Conservation (phyloP, 441 rosid species). For the Eruca vesicaria region DNA sequence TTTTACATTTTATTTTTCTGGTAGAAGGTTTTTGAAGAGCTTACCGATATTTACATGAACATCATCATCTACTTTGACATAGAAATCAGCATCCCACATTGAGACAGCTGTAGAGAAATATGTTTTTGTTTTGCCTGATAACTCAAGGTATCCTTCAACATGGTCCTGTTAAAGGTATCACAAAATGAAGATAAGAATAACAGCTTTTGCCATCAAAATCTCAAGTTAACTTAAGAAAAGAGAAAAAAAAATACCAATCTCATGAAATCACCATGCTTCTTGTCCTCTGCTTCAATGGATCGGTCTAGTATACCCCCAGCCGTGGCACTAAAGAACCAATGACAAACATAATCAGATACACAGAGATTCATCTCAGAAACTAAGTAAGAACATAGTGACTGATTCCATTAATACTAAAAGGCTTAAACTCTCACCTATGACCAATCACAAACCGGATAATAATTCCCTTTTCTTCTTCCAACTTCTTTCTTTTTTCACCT, state of each 20-base stretch:
- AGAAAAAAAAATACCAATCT: conserved; percentile 62
- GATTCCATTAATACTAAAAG: neutral
- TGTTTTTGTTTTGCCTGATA: conserved; percentile 58
- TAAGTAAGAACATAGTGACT: neutral
- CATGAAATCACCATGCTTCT: conserved; percentile 83
- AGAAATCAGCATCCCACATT: conserved; percentile 90
- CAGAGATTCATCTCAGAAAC: neutral
- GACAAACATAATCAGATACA: neutral
- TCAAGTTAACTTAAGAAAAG: neutral
- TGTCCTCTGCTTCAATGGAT: conserved; percentile 89
- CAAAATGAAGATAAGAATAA: neutral
- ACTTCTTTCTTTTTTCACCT: conserved; percentile 39
- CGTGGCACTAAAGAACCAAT: conserved; percentile 56
- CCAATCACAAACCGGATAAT: conserved; percentile 78
- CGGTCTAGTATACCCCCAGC: conserved; percentile 88
- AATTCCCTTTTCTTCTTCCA: conserved; percentile 79
- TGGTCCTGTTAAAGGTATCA: conserved; percentile 50
- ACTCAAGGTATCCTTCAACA: conserved; percentile 70
- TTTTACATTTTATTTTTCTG: neutral
- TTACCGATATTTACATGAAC: conserved; percentile 83
- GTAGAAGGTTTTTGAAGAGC: conserved; percentile 23
- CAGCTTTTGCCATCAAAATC: neutral
- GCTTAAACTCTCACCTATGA: conserved; percentile 53
- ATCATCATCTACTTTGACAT: conserved; percentile 87
- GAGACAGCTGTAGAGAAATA: conserved; percentile 63